Conservation (phyloP, 1,284 basidiomycete genomes). For the Ustilago loliicola region DNA sequence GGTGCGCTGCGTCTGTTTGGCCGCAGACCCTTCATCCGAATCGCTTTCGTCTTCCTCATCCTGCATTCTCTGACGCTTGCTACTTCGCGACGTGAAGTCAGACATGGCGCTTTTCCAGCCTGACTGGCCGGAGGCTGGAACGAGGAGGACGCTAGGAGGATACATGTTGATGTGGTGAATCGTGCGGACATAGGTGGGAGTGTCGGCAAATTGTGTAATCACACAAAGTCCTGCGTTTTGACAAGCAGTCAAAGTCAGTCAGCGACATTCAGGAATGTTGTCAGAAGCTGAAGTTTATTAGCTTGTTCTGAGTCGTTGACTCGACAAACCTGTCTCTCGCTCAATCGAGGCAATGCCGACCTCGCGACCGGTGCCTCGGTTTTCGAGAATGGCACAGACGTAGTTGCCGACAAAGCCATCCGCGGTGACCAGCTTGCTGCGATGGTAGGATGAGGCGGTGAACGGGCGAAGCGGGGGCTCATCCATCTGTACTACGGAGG, state of each 20-base stretch:
- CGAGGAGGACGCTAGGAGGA: slow-evolving; percentile 78
- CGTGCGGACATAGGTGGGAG: slow-evolving; percentile 81
- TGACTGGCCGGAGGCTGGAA: slow-evolving; percentile 16
- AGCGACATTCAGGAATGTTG: neutral
- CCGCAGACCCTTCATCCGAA: neutral
- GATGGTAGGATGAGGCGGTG: slow-evolving; percentile 49
- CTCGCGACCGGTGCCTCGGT: slow-evolving; percentile 78
- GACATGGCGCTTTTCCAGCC: neutral
- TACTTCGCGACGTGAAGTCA: neutral
- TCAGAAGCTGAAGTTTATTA: too few species aligned
- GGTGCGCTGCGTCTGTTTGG: neutral
- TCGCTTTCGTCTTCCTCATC: neutral
- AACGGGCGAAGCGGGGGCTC: slow-evolving; percentile 31
- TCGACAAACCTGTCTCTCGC: slow-evolving; percentile 78
- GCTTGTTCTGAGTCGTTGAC: neutral
- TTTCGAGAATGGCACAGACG: slow-evolving; percentile 50
- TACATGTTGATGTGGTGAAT: slow-evolving; percentile 86
- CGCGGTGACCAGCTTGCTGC: slow-evolving; percentile 36
- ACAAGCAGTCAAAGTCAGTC: slow-evolving; percentile 61
- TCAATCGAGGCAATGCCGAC: slow-evolving; percentile 88
- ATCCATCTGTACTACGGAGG: neutral
- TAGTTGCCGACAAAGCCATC: slow-evolving; percentile 42
- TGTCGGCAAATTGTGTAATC: slow-evolving; percentile 72
- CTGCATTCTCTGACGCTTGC: slow-evolving; percentile 16
- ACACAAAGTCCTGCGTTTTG: slow-evolving; percentile 25